Evolutionary conservation across 176 grass and related monocot genomes (phyloP), one percentile per base, ranked within the genome.

Genomic region (Zoysia pacifica): DNA sequence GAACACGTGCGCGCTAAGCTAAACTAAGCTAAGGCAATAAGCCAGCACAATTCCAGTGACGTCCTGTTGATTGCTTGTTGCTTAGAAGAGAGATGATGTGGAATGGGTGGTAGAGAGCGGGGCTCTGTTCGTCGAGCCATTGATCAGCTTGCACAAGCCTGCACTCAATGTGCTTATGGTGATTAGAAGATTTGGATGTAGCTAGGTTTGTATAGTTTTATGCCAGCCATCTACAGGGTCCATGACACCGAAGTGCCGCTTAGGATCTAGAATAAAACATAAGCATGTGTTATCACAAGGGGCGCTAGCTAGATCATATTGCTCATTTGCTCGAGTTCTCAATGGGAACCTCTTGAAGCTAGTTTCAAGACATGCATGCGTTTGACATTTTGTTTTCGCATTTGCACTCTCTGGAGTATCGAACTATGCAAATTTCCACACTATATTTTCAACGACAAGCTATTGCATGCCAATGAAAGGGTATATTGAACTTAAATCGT

Each of bases 141-240:
- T 67, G 76, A 5, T 67, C 35, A 56, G 28, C 20, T 79, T 70
- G 81, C 48, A 40, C 72, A 83, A 59, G 14, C 19, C 62, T 56
- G 52, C 81, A 83, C 81, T 83, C 81, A 75, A 83, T 48, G 61
- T n/a, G 80, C 18, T 12, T 53, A 28, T 39, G n/a, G 48, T 42
- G 69, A 35, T 20, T 20, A 51, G 36, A 38, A 41, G 47, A 62
- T 14, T 67, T 52, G 28, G 28, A 8, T 59, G 56, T 59, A 20
- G n/a, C 56, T 28, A 49, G 15, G 15, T 4, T n/a, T 10, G 16
- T 9, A 37, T 50, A 51, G 41, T 69, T 18, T 9, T 45, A 15
- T 48, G 37, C n/a, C 5, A 35, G 9, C 38, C 35, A 51, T 53
- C 69, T 74, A 82, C 60, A 82, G 80, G 7, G 12, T 36, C 6